These are phyloP conservation scores for Dactylellina drechsleri DNA, from an alignment of 2,329 filamentous ascomycete species.

Conservation along the genomic window DNA sequence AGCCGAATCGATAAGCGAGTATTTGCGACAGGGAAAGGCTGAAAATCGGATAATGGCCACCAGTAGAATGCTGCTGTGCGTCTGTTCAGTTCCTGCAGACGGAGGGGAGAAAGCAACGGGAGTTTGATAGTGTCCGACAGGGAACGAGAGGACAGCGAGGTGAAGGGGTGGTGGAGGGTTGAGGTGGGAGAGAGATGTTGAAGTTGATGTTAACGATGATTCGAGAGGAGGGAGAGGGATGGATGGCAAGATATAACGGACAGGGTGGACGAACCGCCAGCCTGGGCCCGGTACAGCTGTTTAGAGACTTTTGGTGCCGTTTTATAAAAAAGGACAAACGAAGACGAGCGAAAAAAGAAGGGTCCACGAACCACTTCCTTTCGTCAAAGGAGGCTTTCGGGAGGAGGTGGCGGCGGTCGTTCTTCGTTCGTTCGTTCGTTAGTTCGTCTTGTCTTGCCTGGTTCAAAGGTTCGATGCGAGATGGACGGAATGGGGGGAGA, in stretches of 20 bases:
- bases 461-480: neutral
- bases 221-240: neutral
- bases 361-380: conserved; percentile 50
- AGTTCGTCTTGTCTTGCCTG: no score
- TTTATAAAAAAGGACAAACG: conserved; percentile 32
- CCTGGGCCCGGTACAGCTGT: conserved; percentile 6
- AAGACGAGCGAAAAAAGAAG: conserved; percentile 43
- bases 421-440: neutral
- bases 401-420: conserved; percentile 47
- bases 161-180: neutral
- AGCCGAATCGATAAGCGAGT: conserved; percentile 55
- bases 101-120: conserved; percentile 7
- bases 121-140: neutral
- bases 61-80: conserved; percentile 16
- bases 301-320: conserved; percentile 49
- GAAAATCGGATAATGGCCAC: conserved; percentile 36
- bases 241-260: conserved; percentile 13
- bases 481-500: neutral
- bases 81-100: conserved; percentile 1
- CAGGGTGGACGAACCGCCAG: conserved; percentile 30
- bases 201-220: neutral
- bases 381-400: conserved; percentile 48
- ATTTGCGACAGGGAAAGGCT: conserved; percentile 53
- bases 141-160: neutral
- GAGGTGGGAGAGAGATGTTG: neutral